Conservation (phyloP, 2,329 filamentous ascomycete genomes). For the Colletotrichum musae region DNA sequence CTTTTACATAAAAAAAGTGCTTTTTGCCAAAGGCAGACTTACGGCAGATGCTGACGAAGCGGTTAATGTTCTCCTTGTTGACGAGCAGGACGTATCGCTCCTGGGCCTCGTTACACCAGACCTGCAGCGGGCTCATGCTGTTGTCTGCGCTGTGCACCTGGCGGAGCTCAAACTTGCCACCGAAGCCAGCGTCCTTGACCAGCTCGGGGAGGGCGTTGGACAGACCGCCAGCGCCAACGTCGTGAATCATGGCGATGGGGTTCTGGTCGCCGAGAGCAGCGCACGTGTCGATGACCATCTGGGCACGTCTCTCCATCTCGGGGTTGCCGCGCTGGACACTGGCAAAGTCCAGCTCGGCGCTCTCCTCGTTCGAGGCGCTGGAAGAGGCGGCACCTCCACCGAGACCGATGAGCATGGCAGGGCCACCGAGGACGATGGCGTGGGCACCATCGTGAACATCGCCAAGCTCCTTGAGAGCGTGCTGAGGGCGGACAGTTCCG, state of each 20-base stretch:
- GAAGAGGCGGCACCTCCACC: conserved; percentile 96
- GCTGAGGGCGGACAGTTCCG: conserved; percentile 90
- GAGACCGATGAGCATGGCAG: conserved; percentile 97
- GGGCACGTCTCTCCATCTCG: conserved; percentile 93
- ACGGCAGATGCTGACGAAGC: conserved; percentile 77
- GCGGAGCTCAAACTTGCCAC: conserved; percentile 93
- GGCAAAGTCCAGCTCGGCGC: conserved; percentile 94
- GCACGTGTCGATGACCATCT: conserved; percentile 98
- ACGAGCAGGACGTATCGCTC: conserved; percentile 96
- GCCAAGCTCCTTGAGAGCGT: conserved; percentile 86
- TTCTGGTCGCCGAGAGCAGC: conserved; percentile 86
- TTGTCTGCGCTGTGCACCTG: conserved; percentile 92
- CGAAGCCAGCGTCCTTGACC: conserved; percentile 91
- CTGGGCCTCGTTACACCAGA: conserved; percentile 98
- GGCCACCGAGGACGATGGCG: conserved; percentile 92
- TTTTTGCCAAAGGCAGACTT: conserved; percentile 47
- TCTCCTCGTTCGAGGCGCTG: conserved; percentile 88
- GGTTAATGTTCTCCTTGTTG: conserved; percentile 84
- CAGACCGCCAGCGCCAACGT: conserved; percentile 92
- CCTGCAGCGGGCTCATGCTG: conserved; percentile 95
- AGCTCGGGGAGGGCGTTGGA: conserved; percentile 83
- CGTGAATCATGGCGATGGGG: conserved; percentile 97
- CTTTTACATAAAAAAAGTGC: no score
- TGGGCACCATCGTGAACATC: conserved; percentile 90
- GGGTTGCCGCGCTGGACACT: conserved; percentile 98